Evolutionary conservation across 306 rosid genomes (phyloP).

Genomic region (Hylodesmum podocarpum): DNA sequence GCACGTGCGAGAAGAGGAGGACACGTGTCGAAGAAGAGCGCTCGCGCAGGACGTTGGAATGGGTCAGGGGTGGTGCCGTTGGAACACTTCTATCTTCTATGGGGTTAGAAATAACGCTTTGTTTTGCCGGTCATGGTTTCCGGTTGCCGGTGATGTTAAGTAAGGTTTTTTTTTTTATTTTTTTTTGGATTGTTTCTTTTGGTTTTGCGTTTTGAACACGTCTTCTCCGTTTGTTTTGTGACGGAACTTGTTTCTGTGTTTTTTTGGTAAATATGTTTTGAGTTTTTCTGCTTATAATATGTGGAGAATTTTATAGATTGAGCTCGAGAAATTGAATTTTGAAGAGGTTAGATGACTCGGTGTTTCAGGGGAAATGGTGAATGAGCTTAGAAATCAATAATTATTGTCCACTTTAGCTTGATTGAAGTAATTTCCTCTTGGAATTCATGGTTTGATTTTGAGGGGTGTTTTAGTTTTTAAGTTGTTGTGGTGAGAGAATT

Average conservation of each 20-base stretch:
- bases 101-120: slow-evolving; percentile 67
- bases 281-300: no score
- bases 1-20: slow-evolving; percentile 77
- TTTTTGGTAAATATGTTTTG: neutral
- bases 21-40: slow-evolving; percentile 68
- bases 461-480: neutral
- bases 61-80: slow-evolving; percentile 53
- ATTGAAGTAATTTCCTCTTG: neutral
- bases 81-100: slow-evolving; percentile 63
- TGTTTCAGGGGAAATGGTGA: neutral
- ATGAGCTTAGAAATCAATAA: neutral
- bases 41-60: slow-evolving; percentile 71
- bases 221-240: neutral
- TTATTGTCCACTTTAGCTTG: neutral
- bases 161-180: slow-evolving; percentile 34
- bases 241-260: neutral
- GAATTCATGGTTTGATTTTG: neutral
- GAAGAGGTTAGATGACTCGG: neutral
- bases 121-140: slow-evolving; percentile 88
- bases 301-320: neutral
- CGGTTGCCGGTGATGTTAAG: slow-evolving; percentile 62
- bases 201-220: neutral
- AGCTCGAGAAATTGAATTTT: neutral
- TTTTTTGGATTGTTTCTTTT: neutral
- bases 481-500: neutral